phyloP scores from a whole-genome alignment of 108 stramenopile genomes.

The Schizochytrium sp. region DNA sequence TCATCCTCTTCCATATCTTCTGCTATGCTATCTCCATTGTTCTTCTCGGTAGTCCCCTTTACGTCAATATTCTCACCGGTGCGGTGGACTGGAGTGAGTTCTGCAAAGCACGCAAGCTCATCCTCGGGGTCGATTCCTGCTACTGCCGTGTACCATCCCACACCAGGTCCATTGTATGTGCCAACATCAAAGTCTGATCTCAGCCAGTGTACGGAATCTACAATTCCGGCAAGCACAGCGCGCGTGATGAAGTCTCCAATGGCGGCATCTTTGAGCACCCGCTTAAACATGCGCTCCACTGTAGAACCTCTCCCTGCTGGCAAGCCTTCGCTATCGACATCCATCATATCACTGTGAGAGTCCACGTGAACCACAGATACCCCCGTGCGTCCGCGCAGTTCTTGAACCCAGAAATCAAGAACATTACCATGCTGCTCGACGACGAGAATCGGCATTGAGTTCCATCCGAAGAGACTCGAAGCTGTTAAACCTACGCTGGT shows the following conservation, averaged over 20 bases:
- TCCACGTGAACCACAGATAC: conserved; percentile 31
- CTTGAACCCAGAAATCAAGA: conserved; percentile 4
- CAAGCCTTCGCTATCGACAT: conserved; percentile 4
- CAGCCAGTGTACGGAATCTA: conserved; percentile 34
- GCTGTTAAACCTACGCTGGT: too few species aligned
- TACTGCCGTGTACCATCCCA: background rate
- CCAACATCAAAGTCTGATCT: conserved; percentile 33
- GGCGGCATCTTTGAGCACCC: background rate
- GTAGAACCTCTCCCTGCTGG: background rate
- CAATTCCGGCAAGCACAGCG: conserved; percentile 25
- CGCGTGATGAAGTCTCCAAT: conserved; percentile 59
- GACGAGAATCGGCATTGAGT: background rate
- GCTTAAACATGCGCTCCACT: background rate
- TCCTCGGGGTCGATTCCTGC: conserved; percentile 5
- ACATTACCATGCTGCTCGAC: conserved; percentile 55
- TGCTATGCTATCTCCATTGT: background rate
- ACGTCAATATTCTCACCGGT: background rate
- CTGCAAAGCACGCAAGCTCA: conserved; percentile 10
- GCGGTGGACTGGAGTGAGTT: background rate
- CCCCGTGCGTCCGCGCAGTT: background rate
- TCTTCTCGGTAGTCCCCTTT: background rate
- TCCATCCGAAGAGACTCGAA: too few species aligned
- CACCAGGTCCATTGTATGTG: conserved; percentile 35
- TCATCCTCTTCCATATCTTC: background rate
- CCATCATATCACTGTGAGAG: conserved; percentile 59